Evolutionary conservation across 139 green algal species (phyloP), one percentile per base, ranked within the genome.

Genomic region (Nannochloris sp.): DNA sequence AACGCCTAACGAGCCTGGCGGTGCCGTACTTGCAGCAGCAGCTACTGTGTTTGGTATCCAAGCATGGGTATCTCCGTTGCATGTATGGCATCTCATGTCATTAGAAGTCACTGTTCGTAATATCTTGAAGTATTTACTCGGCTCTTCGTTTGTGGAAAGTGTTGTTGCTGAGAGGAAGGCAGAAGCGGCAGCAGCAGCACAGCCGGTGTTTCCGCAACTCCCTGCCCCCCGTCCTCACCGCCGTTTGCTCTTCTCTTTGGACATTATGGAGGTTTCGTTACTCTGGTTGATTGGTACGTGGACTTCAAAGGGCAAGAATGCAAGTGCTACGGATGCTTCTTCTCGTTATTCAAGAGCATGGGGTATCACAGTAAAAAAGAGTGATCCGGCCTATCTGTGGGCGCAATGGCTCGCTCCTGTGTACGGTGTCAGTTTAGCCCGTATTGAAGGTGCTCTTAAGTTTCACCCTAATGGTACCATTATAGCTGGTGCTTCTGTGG

Each of bases 51-150:
- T 66, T 13, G 54, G 68, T 8, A 24, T 73, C 42, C 71, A 83
- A 67, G 61, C 64, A 6, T 83, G 77, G 77, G 8, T 83, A 38
- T 83, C 77, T 1, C 73, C 73, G 2, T 68, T 70, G 25, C 77
- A 84, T 35, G 56, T 84, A 27, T 78, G 69, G 37, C 77, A 84
- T 54, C 34, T 79, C 15, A 47, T 84, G 56, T 83, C 77, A 19
- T 55, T 81, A 31, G 63, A 48, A 3, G 32, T 33, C 9, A 33
- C 25, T n/a, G 36, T 75, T 4, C 51, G 12, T 32, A 14, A 34
- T 33, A 14, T 12, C 6, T 35, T 35, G 37, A 15, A 64, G 46
- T 65, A 56, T 9, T 32, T 44, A 31, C n/a, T 27, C 39, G 8
- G 32, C 25, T 65, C 58, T 7, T 25, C 54, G 14, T 7, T 51